Percentiles rank a stretch among this genome's conserved stretches.
These are phyloP conservation scores for Coelastrella sp. DNA, from an alignment of 139 green algal genomes.

Conservation along the genomic window DNA sequence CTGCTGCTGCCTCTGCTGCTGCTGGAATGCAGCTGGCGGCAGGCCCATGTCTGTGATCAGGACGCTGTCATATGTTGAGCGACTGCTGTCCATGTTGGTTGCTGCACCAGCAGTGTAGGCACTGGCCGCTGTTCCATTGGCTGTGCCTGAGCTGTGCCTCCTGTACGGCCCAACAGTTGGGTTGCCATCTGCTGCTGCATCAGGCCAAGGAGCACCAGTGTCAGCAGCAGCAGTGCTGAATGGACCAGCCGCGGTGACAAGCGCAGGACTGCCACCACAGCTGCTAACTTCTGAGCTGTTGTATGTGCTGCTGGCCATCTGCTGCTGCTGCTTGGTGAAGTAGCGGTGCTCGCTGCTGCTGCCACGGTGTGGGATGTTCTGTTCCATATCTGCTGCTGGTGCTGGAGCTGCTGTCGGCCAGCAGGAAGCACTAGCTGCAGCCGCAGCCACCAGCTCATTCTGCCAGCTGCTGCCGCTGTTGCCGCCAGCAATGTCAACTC, in stretches of 20 bases:
- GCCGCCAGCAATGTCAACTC: not conserved
- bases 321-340: slow-evolving; percentile 29
- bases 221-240: slow-evolving; percentile 21
- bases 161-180: not conserved
- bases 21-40: not conserved
- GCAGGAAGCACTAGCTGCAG: not conserved
- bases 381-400: slow-evolving; percentile 17
- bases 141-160: not conserved
- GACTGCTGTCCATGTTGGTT: not conserved
- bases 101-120: not conserved
- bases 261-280: slow-evolving; percentile 9
- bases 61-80: not conserved
- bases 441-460: not conserved
- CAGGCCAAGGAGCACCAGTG: not conserved
- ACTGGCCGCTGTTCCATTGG: not conserved
- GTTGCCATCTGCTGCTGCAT: too few relatives aligned
- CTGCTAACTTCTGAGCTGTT: slow-evolving; percentile 40
- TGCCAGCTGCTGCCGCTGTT: not conserved
- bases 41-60: not conserved
- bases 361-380: not conserved
- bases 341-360: slow-evolving; percentile 5
- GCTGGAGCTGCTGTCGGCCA: not conserved
- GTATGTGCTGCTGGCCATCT: not conserved
- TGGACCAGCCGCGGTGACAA: not conserved
- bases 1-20: not conserved